Evolutionary conservation across 176 grass and related monocot genomes (phyloP), one percentile per base, ranked within the genome.

Genomic region (Phragmites australis): DNA sequence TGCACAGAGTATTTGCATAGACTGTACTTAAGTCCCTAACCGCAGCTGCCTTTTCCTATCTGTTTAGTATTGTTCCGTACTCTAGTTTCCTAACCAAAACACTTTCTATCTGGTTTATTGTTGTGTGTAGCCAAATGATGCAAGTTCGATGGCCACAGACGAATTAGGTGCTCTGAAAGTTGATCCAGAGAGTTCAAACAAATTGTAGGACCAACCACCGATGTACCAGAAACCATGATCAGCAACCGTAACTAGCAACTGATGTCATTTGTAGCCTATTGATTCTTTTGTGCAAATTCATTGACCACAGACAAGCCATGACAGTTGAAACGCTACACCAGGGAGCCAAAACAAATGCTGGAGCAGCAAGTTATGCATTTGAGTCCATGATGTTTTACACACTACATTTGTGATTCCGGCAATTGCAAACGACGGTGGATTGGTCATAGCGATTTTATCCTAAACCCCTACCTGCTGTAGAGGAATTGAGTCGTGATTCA

Each of bases 91-190:
- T n/a, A n/a, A n/a, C n/a, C n/a, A n/a, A n/a, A n/a, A n/a, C n/a
- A n/a, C n/a, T n/a, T n/a, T n/a, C n/a, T n/a, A n/a, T n/a, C n/a
- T n/a, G n/a, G n/a, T n/a, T 87, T 19, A 32, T 75, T 74, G 6
- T 54, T 25, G 19, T 46, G 10, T 84, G 15, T 59, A 94, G 92
- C 70, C 55, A 18, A 80, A 26, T 67, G 89, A 85, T 39, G 21
- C 84, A 46, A 91, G 26, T 84, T 29, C 63, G 6, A 94, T 91
- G 89, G 77, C 45, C 17, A 39, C 91, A 50, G 92, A 89, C 0
- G 86, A 87, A 78, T 68, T 77, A 82, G 64, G 68, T 32, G 40
- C 48, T 42, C 31, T 62, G 23, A 94, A 84, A 71, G 66, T 22
- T 42, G 89, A 89, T 51, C 43, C 46, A 50, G 81, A 87, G 41